Evolutionary conservation across 2,329 filamentous ascomycete genomes (phyloP), one percentile per base, ranked within the genome.

Genomic region (Akanthomyces muscarius): DNA sequence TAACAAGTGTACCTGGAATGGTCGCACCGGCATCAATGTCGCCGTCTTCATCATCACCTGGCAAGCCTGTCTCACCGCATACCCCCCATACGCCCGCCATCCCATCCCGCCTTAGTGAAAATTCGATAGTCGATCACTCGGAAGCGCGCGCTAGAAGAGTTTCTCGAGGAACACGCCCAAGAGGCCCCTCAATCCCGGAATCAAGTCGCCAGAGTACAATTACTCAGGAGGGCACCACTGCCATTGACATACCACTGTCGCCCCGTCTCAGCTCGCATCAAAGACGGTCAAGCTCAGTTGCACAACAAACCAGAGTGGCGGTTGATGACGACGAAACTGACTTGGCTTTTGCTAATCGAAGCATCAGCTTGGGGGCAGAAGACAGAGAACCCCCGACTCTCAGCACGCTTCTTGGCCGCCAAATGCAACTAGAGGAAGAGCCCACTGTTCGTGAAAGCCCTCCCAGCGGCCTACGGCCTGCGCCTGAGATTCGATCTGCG

Each of bases 21-120:
- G 76, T 77, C 16, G 89, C 91, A 60, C 82, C 92, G 0, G 89
- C 89, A 5, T 92, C 90, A 0, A 81, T 92, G 67, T 97, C 93
- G 4, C 88, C 89, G 13, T 94, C 91, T 0, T 94, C 92, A 1
- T 97, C 92, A 0, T 97, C 93, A 11, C 93, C 93, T 1, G 91
- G 90, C 63, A 97, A 97, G 70, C 91, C 92, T 0, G 84, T 96
- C 21, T 97, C 92, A 3, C 92, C 90, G 11, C 92, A 94, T 71
- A 97, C 91, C 0, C 92, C 93, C 1, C 93, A 98, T 71, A 96
- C 92, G 0, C 95, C 95, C 4, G 92, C 93, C 13, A 92, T 98
- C 33, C 94, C 94, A 23, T 97, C 93, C 8, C 86, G 95, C n/a
- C 79, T 99, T 25, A 96, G 92, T 71, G 92, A 95, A 66, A 93